Evolutionary conservation across 2,329 filamentous ascomycete genomes (phyloP).

Genomic region (Chaetomium sp.): DNA sequence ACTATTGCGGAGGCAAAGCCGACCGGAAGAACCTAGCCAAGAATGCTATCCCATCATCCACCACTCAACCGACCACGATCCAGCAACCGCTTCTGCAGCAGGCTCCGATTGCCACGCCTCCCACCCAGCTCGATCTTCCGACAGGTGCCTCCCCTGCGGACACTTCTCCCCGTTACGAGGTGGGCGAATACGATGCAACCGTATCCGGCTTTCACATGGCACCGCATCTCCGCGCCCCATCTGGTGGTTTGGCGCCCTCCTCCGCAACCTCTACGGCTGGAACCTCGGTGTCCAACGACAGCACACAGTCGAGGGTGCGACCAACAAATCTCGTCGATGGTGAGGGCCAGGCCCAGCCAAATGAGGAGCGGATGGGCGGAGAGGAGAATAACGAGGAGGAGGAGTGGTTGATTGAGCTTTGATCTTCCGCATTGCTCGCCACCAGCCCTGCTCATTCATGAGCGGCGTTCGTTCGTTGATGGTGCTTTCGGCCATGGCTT

Average conservation of each 20-base stretch:
- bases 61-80: background rate
- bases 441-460: background rate
- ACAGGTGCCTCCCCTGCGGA: background rate
- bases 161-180: background rate
- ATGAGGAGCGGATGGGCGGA: background rate
- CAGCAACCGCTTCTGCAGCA: background rate
- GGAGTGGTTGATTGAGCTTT: conserved; percentile 20
- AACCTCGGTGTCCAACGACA: too few species aligned
- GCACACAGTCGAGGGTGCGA: background rate
- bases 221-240: background rate
- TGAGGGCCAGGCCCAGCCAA: background rate
- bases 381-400: background rate
- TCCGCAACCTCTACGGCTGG: background rate
- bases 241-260: background rate
- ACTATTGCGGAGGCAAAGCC: background rate
- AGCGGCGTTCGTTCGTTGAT: background rate
- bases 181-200: background rate
- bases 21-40: background rate
- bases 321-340: background rate
- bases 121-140: background rate
- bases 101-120: background rate
- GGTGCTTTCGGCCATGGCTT: too few species aligned
- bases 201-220: background rate
- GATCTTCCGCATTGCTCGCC: background rate
- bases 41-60: background rate